Base-by-base conservation (phyloP, 345 rosid genomes). In the Gossypium raimondii region DNA sequence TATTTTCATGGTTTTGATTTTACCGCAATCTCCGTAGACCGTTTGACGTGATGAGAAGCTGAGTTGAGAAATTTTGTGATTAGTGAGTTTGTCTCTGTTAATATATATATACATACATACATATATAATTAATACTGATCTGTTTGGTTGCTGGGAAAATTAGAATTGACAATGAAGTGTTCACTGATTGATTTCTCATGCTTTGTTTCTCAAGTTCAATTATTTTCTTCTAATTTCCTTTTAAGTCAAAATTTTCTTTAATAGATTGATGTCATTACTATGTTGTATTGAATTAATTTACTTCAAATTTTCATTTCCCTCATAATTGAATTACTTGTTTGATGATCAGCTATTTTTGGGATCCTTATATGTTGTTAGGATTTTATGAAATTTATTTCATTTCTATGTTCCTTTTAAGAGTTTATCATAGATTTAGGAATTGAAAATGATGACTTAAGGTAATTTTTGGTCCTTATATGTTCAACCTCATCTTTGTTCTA, bases 91-190 rank as follows among this genome's bases (percentile, higher is more conserved):
- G 34, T 29, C 4, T 29, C 34, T 29, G 34, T 3, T 29, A 3
- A 29, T 29, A 29, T 4, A 29, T 29, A 29, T 29, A 27, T 27
- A 27, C 29, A 27, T 27, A 27, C 29, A 27, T 27, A 27, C 3
- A 25, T 25, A 25, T 0, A 25, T 25, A 24, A 25, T 27, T 27
- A 27, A 29, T 29, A 29, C 4, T 27, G 2, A 6, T 38, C 52
- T 76, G 62, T 67, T 79, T 76, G 43, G 27, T 61, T 59, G 68
- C 73, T 73, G 70, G 75, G 80, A 77, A 84, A 81, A 70, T 73
- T 62, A 47, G 24, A 51, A 70, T 70, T 29, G 34, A 29, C 29
- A 27, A 27, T 2, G 67, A 75, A 77, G 12, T 59, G 58, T 27
- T 27, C 29, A 47, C 29, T 52, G 14, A 7, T 65, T 43, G 12